Conservation (phyloP, 495 filamentous ascomycete genomes). For the Hypoxylon lienhwacheense region DNA sequence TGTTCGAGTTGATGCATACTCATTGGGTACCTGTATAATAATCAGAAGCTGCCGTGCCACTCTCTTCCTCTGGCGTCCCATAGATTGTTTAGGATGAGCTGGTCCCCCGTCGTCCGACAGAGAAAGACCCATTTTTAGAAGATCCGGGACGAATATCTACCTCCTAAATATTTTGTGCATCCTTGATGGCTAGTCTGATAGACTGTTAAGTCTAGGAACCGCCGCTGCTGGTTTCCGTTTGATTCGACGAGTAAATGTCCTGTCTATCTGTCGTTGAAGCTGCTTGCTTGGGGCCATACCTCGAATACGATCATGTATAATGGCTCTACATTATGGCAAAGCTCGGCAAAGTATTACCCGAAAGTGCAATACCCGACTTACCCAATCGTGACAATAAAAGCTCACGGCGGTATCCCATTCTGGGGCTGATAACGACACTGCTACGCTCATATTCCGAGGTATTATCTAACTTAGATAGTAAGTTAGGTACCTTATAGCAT, state of each 20-base stretch:
- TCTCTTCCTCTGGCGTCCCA: no score
- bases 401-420: constrained; percentile 11
- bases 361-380: constrained; percentile 30
- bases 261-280: background rate
- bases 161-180: background rate
- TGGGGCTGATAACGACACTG: background rate
- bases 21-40: background rate
- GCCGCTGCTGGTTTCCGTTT: constrained; percentile 1
- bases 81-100: no score
- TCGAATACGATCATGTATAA: no score
- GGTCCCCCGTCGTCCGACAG: no score
- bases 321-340: no score
- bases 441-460: background rate
- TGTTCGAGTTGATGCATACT: no score
- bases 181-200: constrained; percentile 3
- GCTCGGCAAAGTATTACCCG: constrained; percentile 20
- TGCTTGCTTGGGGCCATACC: no score
- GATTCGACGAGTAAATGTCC: constrained; percentile 1
- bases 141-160: background rate
- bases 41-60: background rate
- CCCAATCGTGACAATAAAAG: constrained; percentile 11
- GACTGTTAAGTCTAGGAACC: background rate
- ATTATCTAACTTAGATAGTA: background rate
- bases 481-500: background rate
- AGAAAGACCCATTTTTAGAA: background rate